Base-by-base conservation (phyloP, 345 rosid species). In the Bretschneidera sinensis region DNA sequence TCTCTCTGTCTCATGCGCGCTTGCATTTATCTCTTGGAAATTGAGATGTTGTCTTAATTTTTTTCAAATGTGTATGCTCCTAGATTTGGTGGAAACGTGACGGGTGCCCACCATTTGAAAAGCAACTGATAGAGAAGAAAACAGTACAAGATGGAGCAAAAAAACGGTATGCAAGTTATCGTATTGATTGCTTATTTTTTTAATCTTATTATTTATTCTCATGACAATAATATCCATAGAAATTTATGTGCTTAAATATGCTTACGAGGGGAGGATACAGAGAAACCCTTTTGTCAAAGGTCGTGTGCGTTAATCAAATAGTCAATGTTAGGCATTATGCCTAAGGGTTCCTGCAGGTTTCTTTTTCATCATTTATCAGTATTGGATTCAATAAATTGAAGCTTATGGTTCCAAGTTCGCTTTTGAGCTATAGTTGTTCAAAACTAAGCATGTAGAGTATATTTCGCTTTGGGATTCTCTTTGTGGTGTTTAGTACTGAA, bases 11-110 rank as follows among this genome's bases (percentile, higher is more conserved):
- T 5, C 45, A 9, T 9, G 35, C 9, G 35, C 24, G 20, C 15
- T 20, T 25, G 18, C 18, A 7, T 21, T 24, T 51, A n/a, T 33
- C 23, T 5, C 16, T 51, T 66, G 14, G 53, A 4, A 56, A n/a
- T 51, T 55, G 9, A 65, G 34, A 49, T 61, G 7, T 9, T 61
- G 47, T 33, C 47, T 57, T 55, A 54, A 35, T 67, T 43, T 62
- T 17, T 52, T 50, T 48, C 28, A 60, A 43, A 66, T 60, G 23
- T 61, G 19, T 64, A 2, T 73, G 50, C 62, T 68, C 43, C 53
- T 69, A 94, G 99, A 87, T 88, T 21, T 94, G 97, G 97, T 94
- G 99, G 97, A 94, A 94, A 76, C 92, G 97, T 51, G 97, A 94
- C 78, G 97, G 97, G 45, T 94, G 99, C 68, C 96, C 76, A 24